Evolutionary conservation across 129 eudicot genomes (phyloP).

Genomic region (Tanacetum coccineum): DNA sequence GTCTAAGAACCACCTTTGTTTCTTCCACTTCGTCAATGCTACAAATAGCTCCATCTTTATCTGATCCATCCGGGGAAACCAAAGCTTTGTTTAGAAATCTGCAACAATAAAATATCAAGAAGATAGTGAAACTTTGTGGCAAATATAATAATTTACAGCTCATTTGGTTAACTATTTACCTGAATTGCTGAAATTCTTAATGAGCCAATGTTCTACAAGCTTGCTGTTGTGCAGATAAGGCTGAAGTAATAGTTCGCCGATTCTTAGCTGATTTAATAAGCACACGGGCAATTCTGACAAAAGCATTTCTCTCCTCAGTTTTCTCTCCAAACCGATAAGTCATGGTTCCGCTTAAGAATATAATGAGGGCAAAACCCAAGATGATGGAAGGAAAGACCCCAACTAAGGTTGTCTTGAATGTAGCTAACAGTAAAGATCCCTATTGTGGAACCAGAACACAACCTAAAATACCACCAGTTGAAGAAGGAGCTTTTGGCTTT

Average conservation of each 20-base stretch:
- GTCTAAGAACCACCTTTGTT: conserved; percentile 44
- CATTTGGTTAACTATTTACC: conserved; percentile 15
- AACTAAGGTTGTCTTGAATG: conserved; percentile 62
- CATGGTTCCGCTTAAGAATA: conserved; percentile 48
- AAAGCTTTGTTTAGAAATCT: conserved; percentile 64
- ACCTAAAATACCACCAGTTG: conserved; percentile 70
- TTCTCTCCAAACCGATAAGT: conserved; percentile 43
- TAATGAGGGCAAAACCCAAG: conserved; percentile 39
- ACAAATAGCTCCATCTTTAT: conserved; percentile 27
- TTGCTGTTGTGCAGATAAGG: conserved; percentile 30
- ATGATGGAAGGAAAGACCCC: conserved; percentile 61
- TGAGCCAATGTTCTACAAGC: conserved; percentile 26
- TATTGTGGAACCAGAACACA: conserved; percentile 39
- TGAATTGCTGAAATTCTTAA: conserved; percentile 38
- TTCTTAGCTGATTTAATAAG: conserved; percentile 37
- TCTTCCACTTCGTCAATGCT: conserved; percentile 45
- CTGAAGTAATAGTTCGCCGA: conserved; percentile 25
- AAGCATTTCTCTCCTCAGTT: conserved; percentile 31
- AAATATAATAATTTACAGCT: too few species aligned
- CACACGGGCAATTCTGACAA: conserved; percentile 40
- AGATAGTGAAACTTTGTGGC: too few species aligned
- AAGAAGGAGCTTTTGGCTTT: conserved; percentile 64
- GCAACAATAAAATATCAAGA: not conserved
- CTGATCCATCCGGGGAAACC: conserved; percentile 28
- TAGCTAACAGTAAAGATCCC: conserved; percentile 41